Conservation (phyloP, 208 protist species). For the Strigomonas oncopelti region DNA sequence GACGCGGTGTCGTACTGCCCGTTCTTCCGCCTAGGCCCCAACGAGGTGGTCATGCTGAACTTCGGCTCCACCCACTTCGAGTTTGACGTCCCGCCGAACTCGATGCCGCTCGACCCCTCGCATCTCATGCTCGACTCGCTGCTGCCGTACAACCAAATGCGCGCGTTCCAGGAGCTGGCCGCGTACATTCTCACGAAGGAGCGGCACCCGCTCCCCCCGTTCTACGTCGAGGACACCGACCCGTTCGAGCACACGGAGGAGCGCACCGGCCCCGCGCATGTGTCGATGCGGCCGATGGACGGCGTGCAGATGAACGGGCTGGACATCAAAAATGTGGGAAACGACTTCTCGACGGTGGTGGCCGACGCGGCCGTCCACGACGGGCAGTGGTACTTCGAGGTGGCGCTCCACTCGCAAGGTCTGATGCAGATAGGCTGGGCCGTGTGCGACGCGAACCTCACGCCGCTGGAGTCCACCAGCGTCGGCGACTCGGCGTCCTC, state of each 20-base stretch:
- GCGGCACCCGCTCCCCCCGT: slow-evolving; percentile 66
- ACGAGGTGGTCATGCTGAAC: slow-evolving; percentile 73
- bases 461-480: slow-evolving; percentile 25
- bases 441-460: slow-evolving; percentile 26
- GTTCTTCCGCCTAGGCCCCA: slow-evolving; percentile 64
- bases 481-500: slow-evolving; percentile 83
- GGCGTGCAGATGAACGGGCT: slow-evolving; percentile 71
- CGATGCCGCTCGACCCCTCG: slow-evolving; percentile 75
- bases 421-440: slow-evolving; percentile 90
- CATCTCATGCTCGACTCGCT: slow-evolving; percentile 69
- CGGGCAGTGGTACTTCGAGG: slow-evolving; percentile 90
- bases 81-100: slow-evolving; percentile 62
- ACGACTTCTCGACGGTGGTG: slow-evolving; percentile 64
- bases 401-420: slow-evolving; percentile 82
- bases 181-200: slow-evolving; percentile 65
- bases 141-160: slow-evolving; percentile 87
- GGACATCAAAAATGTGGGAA: slow-evolving; percentile 69
- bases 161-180: slow-evolving; percentile 79
- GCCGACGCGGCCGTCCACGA: slow-evolving; percentile 77
- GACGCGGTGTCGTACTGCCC: slow-evolving; percentile 49
- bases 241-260: slow-evolving; percentile 75
- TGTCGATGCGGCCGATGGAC: slow-evolving; percentile 59
- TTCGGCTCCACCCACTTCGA: slow-evolving; percentile 87
- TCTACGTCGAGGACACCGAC: slow-evolving; percentile 83
- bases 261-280: slow-evolving; percentile 78